Evolutionary conservation across 2,329 filamentous ascomycete genomes (phyloP), one percentile per base, ranked within the genome.

Genomic region (Didymosphaeria variabile): DNA sequence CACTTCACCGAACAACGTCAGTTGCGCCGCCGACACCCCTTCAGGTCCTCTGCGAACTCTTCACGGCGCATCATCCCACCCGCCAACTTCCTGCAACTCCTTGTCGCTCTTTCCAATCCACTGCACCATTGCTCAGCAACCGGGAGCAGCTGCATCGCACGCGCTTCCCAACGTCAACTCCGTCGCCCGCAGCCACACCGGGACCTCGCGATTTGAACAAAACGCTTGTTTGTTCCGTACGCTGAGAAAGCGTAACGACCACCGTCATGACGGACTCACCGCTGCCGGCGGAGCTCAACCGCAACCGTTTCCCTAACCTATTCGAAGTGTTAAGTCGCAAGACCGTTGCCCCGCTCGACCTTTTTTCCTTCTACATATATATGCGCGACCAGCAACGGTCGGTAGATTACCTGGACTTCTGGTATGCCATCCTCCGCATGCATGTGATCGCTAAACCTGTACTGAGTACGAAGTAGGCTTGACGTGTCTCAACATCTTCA

Each of bases 401-500:
- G 8, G 95, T 99, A 13, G 95, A 99, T 75, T 99, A 99, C 73
- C 84, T 99, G 45, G 95, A 99, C 77, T 99, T 99, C 80, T 99
- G 96, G 95, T 98, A 83, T 60, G 88, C 77, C 56, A 44, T 29
- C 34, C 32, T n/a, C 57, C 5, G 10, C 54, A 10, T 40, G 32
- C 44, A 29, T 29, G 6, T 12, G 34, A 13, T 26, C n/a, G 10
- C 2, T 17, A 13, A 26, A 61, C 38, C 59, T 74, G 62, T 44
- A 40, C 75, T 79, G 67, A 78, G 57, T 55, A 44, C n/a, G 10
- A 15, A 23, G 31, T 72, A 98, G 94, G 95, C 93, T 99, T 71
- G 95, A 99, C 89, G 95, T 99, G 62, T 94, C 95, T 17, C 95
- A 99, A 77, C 95, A 99, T 81, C 97, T 98, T 90, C 97, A 94